Conservation (phyloP, 2,329 filamentous ascomycete genomes). For the Fusarium chlamydosporum region DNA sequence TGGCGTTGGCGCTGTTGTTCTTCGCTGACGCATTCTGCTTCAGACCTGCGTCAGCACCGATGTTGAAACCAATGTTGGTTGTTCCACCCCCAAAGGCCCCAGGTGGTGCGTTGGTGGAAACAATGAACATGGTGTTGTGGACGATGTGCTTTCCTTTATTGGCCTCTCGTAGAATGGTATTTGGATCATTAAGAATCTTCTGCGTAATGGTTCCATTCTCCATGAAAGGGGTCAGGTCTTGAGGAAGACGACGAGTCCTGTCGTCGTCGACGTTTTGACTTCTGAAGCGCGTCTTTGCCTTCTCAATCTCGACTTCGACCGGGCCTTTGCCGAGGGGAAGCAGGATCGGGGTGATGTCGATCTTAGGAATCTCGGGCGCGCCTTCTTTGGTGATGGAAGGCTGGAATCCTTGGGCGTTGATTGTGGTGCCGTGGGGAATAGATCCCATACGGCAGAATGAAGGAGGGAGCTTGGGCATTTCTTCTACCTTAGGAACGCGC, state of each 20-base stretch:
- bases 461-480: neutral
- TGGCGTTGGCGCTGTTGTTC: neutral
- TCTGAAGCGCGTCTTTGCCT: neutral
- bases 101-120: neutral
- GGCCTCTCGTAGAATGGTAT: neutral
- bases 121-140: neutral
- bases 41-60: neutral
- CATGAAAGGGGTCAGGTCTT: neutral
- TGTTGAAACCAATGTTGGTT: conserved; percentile 4
- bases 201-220: conserved; percentile 1
- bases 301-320: neutral
- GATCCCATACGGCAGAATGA: conserved; percentile 12
- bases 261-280: neutral
- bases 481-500: neutral
- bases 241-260: neutral
- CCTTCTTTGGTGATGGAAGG: neutral
- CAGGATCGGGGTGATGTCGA: neutral
- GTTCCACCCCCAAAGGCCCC: conserved; percentile 1
- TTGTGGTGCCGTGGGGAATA: conserved; percentile 4
- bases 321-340: neutral
- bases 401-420: neutral
- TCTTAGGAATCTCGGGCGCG: neutral
- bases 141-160: neutral
- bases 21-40: neutral
- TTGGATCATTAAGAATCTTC: neutral